These are phyloP conservation scores for Solanum medicagineum DNA, from an alignment of 257 asterid species.

Conservation along the genomic window DNA sequence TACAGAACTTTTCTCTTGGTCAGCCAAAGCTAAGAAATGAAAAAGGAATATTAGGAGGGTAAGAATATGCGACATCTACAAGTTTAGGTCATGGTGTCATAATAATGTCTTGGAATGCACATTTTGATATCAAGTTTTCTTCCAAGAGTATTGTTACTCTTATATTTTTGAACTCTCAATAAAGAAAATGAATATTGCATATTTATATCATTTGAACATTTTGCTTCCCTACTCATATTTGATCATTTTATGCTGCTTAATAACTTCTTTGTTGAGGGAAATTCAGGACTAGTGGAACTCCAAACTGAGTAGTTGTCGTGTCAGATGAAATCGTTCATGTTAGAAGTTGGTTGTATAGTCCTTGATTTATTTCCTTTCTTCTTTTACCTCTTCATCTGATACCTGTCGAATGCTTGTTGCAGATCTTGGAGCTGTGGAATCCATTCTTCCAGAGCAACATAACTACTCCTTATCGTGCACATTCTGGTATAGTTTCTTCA, in stretches of 20 bases:
- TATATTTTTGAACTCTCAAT: neutral
- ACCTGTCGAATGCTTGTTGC: neutral
- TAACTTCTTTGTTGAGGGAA: neutral
- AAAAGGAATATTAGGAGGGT: neutral
- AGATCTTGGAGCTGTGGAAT: neutral
- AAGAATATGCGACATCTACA: neutral
- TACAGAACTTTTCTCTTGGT: neutral
- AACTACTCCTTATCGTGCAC: neutral
- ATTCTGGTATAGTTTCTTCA: neutral
- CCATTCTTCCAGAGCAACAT: neutral
- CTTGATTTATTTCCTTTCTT: neutral
- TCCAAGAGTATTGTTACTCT: neutral
- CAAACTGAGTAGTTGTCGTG: neutral
- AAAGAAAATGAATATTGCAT: neutral
- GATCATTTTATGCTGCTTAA: neutral
- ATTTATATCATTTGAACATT: neutral
- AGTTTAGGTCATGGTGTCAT: neutral
- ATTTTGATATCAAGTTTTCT: neutral
- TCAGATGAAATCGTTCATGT: neutral
- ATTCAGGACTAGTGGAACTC: neutral
- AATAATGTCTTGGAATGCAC: neutral
- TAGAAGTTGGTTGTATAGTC: neutral
- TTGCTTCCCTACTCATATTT: neutral
- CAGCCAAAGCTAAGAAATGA: neutral
- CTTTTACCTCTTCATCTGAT: neutral